Conservation (phyloP, 108 stramenopile species). For the Skeletonema menzelii region DNA sequence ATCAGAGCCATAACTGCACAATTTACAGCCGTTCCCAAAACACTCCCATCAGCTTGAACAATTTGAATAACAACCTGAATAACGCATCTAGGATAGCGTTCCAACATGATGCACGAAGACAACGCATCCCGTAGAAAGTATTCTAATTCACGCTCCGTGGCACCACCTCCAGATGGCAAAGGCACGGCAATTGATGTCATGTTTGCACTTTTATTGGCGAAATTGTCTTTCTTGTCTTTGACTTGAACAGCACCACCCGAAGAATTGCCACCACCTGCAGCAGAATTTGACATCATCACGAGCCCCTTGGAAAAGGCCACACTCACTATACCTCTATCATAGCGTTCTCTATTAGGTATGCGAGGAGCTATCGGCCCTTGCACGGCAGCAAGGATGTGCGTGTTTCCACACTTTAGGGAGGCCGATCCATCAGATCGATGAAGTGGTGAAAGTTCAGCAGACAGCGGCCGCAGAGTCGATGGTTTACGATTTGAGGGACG, state of each 20-base stretch:
- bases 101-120: conserved; percentile 49
- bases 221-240: neutral
- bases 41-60: conserved; percentile 74
- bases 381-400: conserved; percentile 85
- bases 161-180: conserved; percentile 41
- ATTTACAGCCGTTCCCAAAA: conserved; percentile 64
- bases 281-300: conserved; percentile 14
- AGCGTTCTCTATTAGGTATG: conserved; percentile 50
- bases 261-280: conserved; percentile 6
- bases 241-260: neutral
- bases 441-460: conserved; percentile 83
- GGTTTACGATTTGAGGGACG: conserved; percentile 13
- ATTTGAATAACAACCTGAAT: conserved; percentile 76
- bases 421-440: conserved; percentile 87
- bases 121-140: conserved; percentile 57
- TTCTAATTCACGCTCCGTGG: conserved; percentile 59
- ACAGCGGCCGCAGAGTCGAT: conserved; percentile 73
- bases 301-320: conserved; percentile 67
- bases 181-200: conserved; percentile 26
- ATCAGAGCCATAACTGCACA: conserved; percentile 82
- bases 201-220: neutral
- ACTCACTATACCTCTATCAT: conserved; percentile 58
- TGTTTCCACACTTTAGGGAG: conserved; percentile 76
- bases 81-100: conserved; percentile 68
- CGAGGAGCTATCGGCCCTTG: conserved; percentile 89